Base-by-base conservation (phyloP, 306 rosid species). In the Fagus crenata region DNA sequence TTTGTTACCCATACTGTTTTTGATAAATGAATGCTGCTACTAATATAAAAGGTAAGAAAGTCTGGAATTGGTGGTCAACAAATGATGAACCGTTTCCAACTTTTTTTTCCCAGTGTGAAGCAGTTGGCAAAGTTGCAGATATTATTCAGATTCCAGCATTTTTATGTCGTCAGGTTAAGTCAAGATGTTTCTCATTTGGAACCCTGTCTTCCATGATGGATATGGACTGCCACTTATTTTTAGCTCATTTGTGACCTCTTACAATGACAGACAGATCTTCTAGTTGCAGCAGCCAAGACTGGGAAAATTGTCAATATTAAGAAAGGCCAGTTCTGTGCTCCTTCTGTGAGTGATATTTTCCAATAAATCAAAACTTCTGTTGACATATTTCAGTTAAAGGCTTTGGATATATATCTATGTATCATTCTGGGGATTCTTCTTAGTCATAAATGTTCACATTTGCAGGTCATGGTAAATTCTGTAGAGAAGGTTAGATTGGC, bases 261-360 rank as follows among this genome's bases (percentile, higher is more conserved):
- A 36, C 73, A 73, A 56, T 83, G 85, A 72, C 99, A 92, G 99
- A 95, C 97, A 60, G 99, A 95, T 87, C 99, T 95, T 84, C 91
- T 95, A 80, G 93, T 89, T 77, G 97, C 93, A 65, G 99, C 99
- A 49, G 99, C 99, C 75, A 85, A 92, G 87, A 95, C 97, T 55
- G 99, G 99, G 67, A 90, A 84, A 87, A 92, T 92, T 81, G 73
- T 95, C 76, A 85, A 95, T 82, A 89, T 95, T 55, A 92, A 95
- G 86, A 95, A 95, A 86, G 99, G 99, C 82, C 99, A 95, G 87
- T 95, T 95, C 78, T 95, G 97, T 86, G 97, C 97, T 85, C 86
- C 99, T 81, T 92, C 97, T 61, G 99, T 92, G 80, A 87, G 99
- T 92, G 82, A 73, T 76, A 41, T 39, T 28, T 74, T 40, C 53